Base-by-base conservation (phyloP, 2,329 filamentous ascomycete species). In the Tolypocladium tropicale region DNA sequence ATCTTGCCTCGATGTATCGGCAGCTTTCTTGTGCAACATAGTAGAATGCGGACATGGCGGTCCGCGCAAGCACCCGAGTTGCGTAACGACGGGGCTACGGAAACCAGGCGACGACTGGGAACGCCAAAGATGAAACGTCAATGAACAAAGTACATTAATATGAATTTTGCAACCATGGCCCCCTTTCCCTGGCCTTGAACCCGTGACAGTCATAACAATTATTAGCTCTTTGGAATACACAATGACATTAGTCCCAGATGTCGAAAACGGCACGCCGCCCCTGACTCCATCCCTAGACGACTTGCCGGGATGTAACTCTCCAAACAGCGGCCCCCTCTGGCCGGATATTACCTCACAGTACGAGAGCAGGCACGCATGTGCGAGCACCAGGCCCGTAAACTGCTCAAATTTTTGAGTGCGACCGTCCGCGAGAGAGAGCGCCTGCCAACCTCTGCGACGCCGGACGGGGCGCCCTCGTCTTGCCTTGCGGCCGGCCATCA, bases 401-500 rank as follows among this genome's bases (percentile, higher is more conserved):
- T 21, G 46, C 46, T n/a, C 16, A 23, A 30, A 25, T 14, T 28
- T 53, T 12, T n/a, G 36, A 12, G 7, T 7, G 41, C 4, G 11
- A 25, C 43, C 7, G 16, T 6, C 1, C 6, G 43, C 16, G 43
- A 25, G 43, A 14, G 25, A 16, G 43, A 28, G n/a, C n/a, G n/a
- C n/a, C 25, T 10, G 14, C 3, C 16, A 14, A 14, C 41, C 23
- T 43, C 39, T n/a, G 28, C 28, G 14, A 21, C 18, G 12, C 1
- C 25, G 25, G 43, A 12, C 16, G 4, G 6, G 12, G 5, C 25
- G 16, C 25, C n/a, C n/a, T 10, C 11, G 6, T 48, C 11, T 41
- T 18, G 48, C 3, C 28, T 16, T 5, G 23, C 37, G 39, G 3
- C n/a, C n/a, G 18, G 21, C 4, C 25, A 50, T 71, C 72, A 79